phyloP scores from a whole-genome alignment of 306 rosid genomes.

The Styphnolobium japonicum region DNA sequence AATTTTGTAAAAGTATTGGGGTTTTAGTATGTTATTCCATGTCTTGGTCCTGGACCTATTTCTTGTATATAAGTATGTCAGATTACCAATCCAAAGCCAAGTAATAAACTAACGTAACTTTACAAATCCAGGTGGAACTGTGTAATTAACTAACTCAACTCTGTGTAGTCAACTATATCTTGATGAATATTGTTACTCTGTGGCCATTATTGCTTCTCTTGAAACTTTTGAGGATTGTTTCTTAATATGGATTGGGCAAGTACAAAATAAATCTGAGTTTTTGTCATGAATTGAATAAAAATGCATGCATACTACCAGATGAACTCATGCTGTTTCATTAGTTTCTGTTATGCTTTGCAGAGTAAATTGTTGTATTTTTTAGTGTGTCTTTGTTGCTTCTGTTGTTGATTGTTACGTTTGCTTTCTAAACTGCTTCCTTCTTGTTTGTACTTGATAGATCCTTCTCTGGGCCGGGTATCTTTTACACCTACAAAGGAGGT shows the following conservation, averaged over 20 bases:
- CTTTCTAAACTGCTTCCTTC: constrained; percentile 22
- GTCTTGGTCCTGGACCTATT: not conserved
- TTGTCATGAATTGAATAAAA: not conserved
- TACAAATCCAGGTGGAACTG: too few species aligned
- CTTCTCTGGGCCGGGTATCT: constrained; percentile 47
- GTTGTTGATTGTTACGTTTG: constrained; percentile 6
- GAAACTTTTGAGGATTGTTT: not conserved
- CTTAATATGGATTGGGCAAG: not conserved
- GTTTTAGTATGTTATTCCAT: not conserved
- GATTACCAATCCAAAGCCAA: too few species aligned
- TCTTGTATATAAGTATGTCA: too few species aligned
- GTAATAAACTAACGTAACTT: too few species aligned
- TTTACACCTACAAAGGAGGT: constrained; percentile 71
- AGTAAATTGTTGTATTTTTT: not conserved
- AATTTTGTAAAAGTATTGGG: not conserved
- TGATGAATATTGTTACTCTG: not conserved
- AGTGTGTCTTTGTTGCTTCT: not conserved
- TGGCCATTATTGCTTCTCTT: not conserved
- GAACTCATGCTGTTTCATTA: not conserved
- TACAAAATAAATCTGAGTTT: not conserved
- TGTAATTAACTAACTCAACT: too few species aligned
- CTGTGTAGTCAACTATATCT: not conserved
- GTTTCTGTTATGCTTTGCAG: not conserved
- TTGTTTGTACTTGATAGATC: constrained; percentile 47
- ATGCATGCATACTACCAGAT: not conserved